phyloP scores from a whole-genome alignment of 352 stramenopile species.

The Phytophthora brassicae region DNA sequence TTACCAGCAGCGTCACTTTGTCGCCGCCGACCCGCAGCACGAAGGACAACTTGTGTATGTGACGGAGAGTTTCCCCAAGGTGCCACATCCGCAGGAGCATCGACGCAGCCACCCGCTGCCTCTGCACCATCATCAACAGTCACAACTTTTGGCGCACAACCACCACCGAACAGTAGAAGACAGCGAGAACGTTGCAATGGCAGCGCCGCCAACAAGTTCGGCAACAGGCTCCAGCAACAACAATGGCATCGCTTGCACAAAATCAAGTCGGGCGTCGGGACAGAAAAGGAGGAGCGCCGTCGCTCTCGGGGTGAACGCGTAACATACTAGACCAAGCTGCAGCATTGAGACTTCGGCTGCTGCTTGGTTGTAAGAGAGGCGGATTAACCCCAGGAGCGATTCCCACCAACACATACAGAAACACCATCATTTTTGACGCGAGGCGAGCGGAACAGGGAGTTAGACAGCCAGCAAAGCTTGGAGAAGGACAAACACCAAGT shows the following conservation, averaged over 20 bases:
- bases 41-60: conserved; percentile 80
- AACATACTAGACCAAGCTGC: conserved; percentile 27
- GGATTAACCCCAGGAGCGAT: conserved; percentile 21
- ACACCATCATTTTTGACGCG: conserved; percentile 32
- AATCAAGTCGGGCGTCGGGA: conserved; percentile 55
- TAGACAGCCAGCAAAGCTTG: conserved; percentile 8
- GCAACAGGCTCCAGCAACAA: conserved; percentile 19
- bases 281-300: conserved; percentile 82
- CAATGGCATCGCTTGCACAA: conserved; percentile 54
- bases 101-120: conserved; percentile 33
- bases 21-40: conserved; percentile 60
- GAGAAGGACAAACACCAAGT: conserved; percentile 17
- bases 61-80: conserved; percentile 55
- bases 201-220: conserved; percentile 13
- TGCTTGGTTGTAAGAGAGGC: conserved; percentile 21
- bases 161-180: conserved; percentile 50
- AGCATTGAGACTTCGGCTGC: background rate
- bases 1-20: conserved; percentile 68
- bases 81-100: conserved; percentile 27
- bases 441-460: conserved; percentile 17
- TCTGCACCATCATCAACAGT: conserved; percentile 35
- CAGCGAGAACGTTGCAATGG: conserved; percentile 14
- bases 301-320: conserved; percentile 83
- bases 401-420: conserved; percentile 24
- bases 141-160: conserved; percentile 28